Base-by-base conservation (phyloP, 176 grass and related monocot species). In the Aegilops bicornis region DNA sequence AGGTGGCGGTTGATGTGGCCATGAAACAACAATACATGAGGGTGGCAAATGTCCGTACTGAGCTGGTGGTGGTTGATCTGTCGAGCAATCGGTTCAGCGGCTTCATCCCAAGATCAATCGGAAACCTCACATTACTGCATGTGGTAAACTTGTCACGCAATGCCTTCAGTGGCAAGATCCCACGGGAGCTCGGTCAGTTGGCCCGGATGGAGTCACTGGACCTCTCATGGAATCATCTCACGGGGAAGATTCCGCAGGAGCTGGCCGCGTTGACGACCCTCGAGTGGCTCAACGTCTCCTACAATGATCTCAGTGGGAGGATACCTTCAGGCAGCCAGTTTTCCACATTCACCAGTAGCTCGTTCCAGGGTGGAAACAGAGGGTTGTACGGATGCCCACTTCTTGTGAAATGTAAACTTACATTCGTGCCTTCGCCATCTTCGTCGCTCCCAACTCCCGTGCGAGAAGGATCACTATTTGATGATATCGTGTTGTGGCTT, bases 151-250 rank as follows among this genome's bases (percentile, higher is more conserved):
- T 90, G 74, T 90, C 84, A 2, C 32, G 10, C 60, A 90, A 90
- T 0, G 15, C 48, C 11, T 32, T 90, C 1, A n/a, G 45, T 0
- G 78, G 82, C 0, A 25, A n/a, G 5, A 84, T 89, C 30, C 88
- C 82, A 0, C 25, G 0, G 0, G 73, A 40, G 30, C 13, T 89
- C 2, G 70, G 88, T 14, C 58, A 4, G 0, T 10, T 90, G 4
- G 15, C 10, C 54, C 23, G 22, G 2, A 7, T 79, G 7, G 62
- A 87, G 62, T 83, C 74, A 24, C 63, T 90, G 5, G 81, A 87
- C 85, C 83, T 90, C 68, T 84, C 82, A 3, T 71, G 80, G 84
- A 91, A 91, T 37, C 0, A 15, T 14, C 79, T 91, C 35, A 66
- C 75, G 0, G 69, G 86, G 67, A 7, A 31, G 40, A 89, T 94